A percentile compares a stretch with the other conserved stretches of the same genome.
Conservation (phyloP, 2,329 filamentous ascomycete species). For the Fusarium scirpi region DNA sequence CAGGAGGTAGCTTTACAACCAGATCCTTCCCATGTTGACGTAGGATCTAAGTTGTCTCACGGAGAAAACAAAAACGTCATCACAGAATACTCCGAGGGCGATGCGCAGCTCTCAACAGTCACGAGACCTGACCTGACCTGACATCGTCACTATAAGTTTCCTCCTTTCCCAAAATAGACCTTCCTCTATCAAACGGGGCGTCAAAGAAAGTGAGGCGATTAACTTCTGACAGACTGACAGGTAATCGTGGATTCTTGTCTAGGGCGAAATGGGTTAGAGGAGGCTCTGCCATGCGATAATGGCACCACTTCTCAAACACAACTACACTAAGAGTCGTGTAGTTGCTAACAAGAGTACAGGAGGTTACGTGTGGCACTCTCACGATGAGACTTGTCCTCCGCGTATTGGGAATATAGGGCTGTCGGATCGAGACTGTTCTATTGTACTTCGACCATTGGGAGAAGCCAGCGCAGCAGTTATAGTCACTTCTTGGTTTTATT, state of each 20-base stretch:
- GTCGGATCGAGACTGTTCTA: slow-evolving; percentile 10
- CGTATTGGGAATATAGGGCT: slow-evolving; percentile 8
- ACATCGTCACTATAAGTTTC: not conserved
- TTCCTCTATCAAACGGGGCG: slow-evolving; percentile 21
- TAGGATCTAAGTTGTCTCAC: not conserved
- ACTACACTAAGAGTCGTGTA: slow-evolving; percentile 4
- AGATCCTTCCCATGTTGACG: not conserved
- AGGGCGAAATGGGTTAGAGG: slow-evolving; percentile 36
- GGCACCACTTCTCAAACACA: slow-evolving; percentile 19
- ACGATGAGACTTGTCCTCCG: not conserved
- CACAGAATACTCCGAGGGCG: not conserved
- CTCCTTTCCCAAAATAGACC: not conserved
- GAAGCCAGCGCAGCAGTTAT: slow-evolving; percentile 11
- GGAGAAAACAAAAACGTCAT: not conserved
- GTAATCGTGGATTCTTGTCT: slow-evolving; percentile 22
- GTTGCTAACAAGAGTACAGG: not conserved
- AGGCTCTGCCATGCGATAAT: slow-evolving; percentile 28
- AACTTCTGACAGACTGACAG: slow-evolving; percentile 13
- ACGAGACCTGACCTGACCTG: not conserved
- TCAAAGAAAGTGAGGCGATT: slow-evolving; percentile 27
- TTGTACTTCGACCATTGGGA: not conserved
- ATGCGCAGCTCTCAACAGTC: not conserved
- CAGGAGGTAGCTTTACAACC: not conserved
- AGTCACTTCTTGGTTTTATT: not conserved
- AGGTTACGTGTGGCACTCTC: slow-evolving; percentile 3